Evolutionary conservation across 2,329 filamentous ascomycete species (phyloP).

Genomic region (Mycosphaerella arachidis): DNA sequence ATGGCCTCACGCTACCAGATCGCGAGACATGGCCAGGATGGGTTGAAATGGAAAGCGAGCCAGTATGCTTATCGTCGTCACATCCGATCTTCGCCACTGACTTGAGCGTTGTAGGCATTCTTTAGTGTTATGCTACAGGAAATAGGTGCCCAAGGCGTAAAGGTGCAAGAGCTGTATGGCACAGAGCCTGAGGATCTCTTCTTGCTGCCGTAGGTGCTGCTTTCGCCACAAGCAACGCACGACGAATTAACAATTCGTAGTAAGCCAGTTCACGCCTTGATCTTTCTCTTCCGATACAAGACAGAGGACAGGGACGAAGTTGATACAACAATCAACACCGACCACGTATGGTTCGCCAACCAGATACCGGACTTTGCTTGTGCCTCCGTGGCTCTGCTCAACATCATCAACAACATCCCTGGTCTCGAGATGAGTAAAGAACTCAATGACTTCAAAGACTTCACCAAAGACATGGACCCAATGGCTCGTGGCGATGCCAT

Average conservation of each 20-base stretch:
- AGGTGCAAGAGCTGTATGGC: constrained; percentile 70
- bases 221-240: background rate
- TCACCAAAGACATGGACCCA: constrained; percentile 64
- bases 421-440: constrained; percentile 64
- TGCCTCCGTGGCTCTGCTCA: constrained; percentile 86
- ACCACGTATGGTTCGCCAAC: constrained; percentile 87
- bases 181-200: constrained; percentile 63
- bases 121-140: constrained; percentile 82
- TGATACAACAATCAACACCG: constrained; percentile 50
- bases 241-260: constrained; percentile 41
- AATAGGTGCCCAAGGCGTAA: constrained; percentile 69
- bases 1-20: constrained; percentile 40
- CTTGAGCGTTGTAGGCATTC: constrained; percentile 55
- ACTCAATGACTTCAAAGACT: constrained; percentile 66
- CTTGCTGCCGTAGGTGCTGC: constrained; percentile 46
- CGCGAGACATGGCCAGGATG: constrained; percentile 64
- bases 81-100: background rate
- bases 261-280: constrained; percentile 74
- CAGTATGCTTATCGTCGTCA: constrained; percentile 49
- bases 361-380: constrained; percentile 84
- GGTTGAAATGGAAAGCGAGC: constrained; percentile 85
- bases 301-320: constrained; percentile 45
- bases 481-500: constrained; percentile 72
- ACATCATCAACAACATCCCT: constrained; percentile 83
- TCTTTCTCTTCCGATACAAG: constrained; percentile 76